Percentiles rank a stretch among this genome's conserved stretches.
These are phyloP conservation scores for Vanderwaltozyma verrucispora DNA, from an alignment of 805 yeast genomes.

Conservation along the genomic window DNA sequence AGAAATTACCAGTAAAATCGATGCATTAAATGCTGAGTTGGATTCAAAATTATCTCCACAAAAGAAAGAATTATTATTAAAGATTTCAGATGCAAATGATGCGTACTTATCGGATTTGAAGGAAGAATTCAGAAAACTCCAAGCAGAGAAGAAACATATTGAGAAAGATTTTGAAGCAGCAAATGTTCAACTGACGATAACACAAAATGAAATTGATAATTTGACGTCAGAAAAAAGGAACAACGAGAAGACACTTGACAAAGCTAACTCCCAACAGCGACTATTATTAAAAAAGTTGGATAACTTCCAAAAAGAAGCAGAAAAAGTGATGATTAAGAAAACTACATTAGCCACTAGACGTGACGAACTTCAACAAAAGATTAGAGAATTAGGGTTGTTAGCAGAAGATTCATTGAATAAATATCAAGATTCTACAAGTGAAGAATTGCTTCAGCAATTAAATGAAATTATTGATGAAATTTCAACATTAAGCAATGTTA, in stretches of 20 bases:
- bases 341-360: slow-evolving; percentile 48
- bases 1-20: slow-evolving; percentile 15
- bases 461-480: slow-evolving; percentile 47
- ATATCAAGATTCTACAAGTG: slow-evolving; percentile 38
- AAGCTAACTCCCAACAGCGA: slow-evolving; percentile 49
- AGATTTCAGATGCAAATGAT: slow-evolving; percentile 11
- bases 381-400: slow-evolving; percentile 76
- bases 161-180: slow-evolving; percentile 24
- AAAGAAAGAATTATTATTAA: slow-evolving; percentile 29
- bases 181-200: slow-evolving; percentile 20
- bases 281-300: slow-evolving; percentile 46
- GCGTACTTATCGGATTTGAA: slow-evolving; percentile 7
- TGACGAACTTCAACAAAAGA: slow-evolving; percentile 60
- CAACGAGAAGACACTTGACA: slow-evolving; percentile 34
- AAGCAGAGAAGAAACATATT: slow-evolving; percentile 23
- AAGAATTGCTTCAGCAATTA: slow-evolving; percentile 42
- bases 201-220: slow-evolving; percentile 20
- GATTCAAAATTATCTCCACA: slow-evolving; percentile 49
- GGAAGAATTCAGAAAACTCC: slow-evolving; percentile 19
- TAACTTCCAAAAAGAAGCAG: slow-evolving; percentile 50
- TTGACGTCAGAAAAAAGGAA: slow-evolving; percentile 19
- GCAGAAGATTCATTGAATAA: slow-evolving; percentile 72
- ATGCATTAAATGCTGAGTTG: slow-evolving; percentile 42
- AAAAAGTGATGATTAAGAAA: slow-evolving; percentile 53
- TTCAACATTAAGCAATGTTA: slow-evolving; percentile 62